phyloP scores from a whole-genome alignment of 305 asterid genomes.

The Caryopteris hybrid region DNA sequence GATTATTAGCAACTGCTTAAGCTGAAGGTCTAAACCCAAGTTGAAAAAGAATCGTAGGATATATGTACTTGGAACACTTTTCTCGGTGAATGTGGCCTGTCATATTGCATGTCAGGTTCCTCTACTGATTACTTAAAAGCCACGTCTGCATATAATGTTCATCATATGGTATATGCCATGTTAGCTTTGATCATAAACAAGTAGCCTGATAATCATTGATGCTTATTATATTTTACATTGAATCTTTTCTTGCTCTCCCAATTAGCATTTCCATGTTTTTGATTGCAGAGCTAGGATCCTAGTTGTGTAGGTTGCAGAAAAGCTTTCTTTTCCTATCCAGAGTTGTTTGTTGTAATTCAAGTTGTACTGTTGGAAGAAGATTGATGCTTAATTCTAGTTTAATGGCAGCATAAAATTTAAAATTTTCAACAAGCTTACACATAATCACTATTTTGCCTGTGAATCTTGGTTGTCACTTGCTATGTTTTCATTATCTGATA shows the following conservation, averaged over 20 bases:
- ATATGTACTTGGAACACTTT: not conserved
- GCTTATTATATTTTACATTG: not conserved
- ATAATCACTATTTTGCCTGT: not conserved
- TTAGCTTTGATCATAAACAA: not conserved
- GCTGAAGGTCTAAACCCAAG: not conserved
- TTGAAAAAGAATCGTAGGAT: not conserved
- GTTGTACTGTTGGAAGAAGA: not conserved
- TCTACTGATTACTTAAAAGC: not conserved
- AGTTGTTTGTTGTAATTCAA: not conserved
- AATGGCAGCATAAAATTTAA: not conserved
- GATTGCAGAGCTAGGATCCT: not conserved
- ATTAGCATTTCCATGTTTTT: not conserved
- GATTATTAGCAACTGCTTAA: not conserved
- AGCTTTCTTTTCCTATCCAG: not conserved
- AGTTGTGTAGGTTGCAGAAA: not conserved
- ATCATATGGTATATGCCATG: not conserved
- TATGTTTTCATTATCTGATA: conserved; percentile 16
- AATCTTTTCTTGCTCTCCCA: not conserved
- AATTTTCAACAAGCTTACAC: not conserved
- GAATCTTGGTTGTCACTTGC: conserved; percentile 13
- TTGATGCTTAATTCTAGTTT: not conserved
- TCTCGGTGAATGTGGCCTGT: not conserved
- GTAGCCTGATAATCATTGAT: not conserved
- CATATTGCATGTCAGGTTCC: not conserved
- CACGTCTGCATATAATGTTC: not conserved